Evolutionary conservation across 768 basidiomycete species (phyloP).

Genomic region (Pholiota conissans): DNA sequence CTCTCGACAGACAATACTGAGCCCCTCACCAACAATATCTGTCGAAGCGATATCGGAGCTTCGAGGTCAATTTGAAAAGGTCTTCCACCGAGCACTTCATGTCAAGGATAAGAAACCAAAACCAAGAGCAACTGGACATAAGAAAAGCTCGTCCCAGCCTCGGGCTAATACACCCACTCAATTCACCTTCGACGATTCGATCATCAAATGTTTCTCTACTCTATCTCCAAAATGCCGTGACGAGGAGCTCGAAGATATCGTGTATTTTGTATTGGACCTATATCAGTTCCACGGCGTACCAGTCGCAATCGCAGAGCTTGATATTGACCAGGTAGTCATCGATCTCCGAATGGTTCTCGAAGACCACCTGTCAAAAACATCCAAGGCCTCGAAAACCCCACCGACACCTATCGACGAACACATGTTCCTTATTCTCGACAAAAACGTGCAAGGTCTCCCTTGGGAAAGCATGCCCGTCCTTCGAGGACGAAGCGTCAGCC

Average conservation of each 20-base stretch:
- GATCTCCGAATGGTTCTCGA: constrained; percentile 80
- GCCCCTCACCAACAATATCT: constrained; percentile 42
- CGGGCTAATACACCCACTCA: constrained; percentile 37
- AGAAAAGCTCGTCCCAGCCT: constrained; percentile 32
- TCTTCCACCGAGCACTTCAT: constrained; percentile 67
- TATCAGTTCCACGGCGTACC: constrained; percentile 93
- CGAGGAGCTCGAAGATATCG: constrained; percentile 93
- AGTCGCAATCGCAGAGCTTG: constrained; percentile 88
- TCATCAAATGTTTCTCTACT: constrained; percentile 86
- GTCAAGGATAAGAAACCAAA: constrained; percentile 64
- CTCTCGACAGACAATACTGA: constrained; percentile 58
- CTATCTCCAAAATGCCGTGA: constrained; percentile 81
- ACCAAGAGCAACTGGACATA: constrained; percentile 30
- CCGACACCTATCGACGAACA: constrained; percentile 55
- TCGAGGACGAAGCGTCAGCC: constrained; percentile 81
- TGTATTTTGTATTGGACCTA: constrained; percentile 91
- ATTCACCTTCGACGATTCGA: constrained; percentile 64
- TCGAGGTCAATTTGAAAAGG: constrained; percentile 66
- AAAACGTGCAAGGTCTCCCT: constrained; percentile 83
- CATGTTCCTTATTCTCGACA: constrained; percentile 86
- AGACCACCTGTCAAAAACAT: constrained; percentile 54
- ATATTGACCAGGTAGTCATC: constrained; percentile 85
- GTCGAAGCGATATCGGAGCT: constrained; percentile 54
- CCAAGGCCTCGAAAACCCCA: constrained; percentile 17
- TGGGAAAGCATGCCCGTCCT: constrained; percentile 95